Evolutionary conservation across 164 flowering plant genomes (phyloP), one percentile per base, ranked within the genome.

Genomic region (Magnolia sinica): DNA sequence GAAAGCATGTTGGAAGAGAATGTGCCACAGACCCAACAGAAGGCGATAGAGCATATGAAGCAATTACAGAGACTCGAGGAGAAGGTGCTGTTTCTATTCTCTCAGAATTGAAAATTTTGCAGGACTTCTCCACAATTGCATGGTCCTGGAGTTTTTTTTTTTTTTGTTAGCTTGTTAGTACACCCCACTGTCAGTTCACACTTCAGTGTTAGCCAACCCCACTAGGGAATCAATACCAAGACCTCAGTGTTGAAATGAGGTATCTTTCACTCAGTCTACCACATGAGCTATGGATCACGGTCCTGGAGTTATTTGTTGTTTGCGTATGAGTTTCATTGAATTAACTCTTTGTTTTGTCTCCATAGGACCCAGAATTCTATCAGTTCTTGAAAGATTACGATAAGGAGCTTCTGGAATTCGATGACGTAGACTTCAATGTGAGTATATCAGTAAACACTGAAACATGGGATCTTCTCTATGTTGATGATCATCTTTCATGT

Each of bases 351-450:
- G 14, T 64, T 76, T 73, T 71, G 8, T 79, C 66, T 82, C 11
- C 79, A 70, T 91, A 96, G 98, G 95, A 94, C 70, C 97, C 97
- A 5, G 98, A 96, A 73, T 96, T 94, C 79, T 92, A 84, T 73
- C 58, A 90, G 76, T 96, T 85, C 74, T 85, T 94, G 92, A 83
- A 90, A 85, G 92, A 91, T 68, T 87, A 89, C 73, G 97, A 90
- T 76, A 83, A 89, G 81, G 96, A 92, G 86, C 95, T 96, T 80
- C 86, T 96, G 3, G 88, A 90, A 0, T 96, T 96, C 74, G 76
- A 84, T 69, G 95, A 88, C 64, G 94, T 90, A 61, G 97, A 79
- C 70, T 52, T 80, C 73, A 89, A 89, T 77, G 98, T 91, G 76
- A 86, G 92, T 87, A 10, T 71, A 7, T 50, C 65, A 20, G 14